Evolutionary conservation across 805 yeast genomes (phyloP).

Genomic region (Lipomyces spencermartinsiae): DNA sequence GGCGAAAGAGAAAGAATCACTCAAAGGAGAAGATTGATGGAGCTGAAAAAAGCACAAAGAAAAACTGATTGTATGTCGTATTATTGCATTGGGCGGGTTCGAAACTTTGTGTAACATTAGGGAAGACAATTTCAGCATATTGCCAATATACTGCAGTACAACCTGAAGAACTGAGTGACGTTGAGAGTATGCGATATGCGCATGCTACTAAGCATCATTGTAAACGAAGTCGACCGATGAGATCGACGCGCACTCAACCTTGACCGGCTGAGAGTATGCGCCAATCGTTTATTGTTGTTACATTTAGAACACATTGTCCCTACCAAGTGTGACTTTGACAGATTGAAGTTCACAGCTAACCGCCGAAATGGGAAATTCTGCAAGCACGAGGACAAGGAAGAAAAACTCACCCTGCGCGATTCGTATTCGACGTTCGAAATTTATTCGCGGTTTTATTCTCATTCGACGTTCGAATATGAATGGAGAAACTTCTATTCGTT

Average conservation of each 20-base stretch:
- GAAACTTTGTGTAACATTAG: neutral
- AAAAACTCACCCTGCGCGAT: too few species aligned
- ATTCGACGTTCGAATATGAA: too few species aligned
- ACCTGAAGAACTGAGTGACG: neutral
- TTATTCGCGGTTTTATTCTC: too few species aligned
- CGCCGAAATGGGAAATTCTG: neutral
- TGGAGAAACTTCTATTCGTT: too few species aligned
- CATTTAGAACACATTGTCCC: neutral
- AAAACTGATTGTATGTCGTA: neutral
- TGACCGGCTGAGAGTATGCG: neutral
- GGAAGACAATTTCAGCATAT: neutral
- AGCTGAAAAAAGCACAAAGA: neutral
- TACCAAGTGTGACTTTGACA: neutral
- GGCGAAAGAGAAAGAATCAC: slow-evolving; percentile 17
- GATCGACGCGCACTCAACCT: too few species aligned
- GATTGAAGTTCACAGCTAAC: neutral
- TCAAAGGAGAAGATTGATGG: slow-evolving; percentile 3
- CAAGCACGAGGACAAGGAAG: too few species aligned
- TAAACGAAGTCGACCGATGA: too few species aligned
- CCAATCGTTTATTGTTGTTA: neutral
- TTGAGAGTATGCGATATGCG: neutral
- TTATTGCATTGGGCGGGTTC: neutral
- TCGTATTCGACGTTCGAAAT: too few species aligned
- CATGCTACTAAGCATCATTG: neutral
- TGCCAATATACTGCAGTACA: neutral